These are phyloP conservation scores for Pichia pseudocactophila DNA, from an alignment of 805 yeast genomes.

Conservation along the genomic window DNA sequence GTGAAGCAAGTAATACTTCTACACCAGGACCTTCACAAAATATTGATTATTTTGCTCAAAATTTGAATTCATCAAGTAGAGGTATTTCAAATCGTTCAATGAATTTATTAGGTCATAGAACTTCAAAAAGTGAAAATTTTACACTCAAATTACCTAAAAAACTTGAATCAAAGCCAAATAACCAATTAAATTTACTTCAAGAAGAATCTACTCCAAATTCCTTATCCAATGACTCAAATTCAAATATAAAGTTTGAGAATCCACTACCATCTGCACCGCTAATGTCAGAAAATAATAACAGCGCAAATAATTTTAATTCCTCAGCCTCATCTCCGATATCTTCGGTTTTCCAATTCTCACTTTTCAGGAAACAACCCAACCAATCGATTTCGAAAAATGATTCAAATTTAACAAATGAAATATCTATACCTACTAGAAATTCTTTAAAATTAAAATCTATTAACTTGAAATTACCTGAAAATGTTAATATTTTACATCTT, in stretches of 20 bases:
- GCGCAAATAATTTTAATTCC: neutral
- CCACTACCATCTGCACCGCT: constrained; percentile 5
- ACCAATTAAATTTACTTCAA: constrained; percentile 4
- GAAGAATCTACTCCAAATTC: constrained; percentile 1
- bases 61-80: neutral
- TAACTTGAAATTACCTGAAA: constrained; percentile 17
- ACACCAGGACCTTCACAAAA: neutral
- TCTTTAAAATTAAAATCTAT: constrained; percentile 16
- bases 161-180: neutral
- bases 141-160: constrained; percentile 3
- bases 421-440: constrained; percentile 13
- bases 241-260: neutral
- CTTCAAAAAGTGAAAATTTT: constrained; percentile 11
- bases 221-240: neutral
- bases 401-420: constrained; percentile 8
- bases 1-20: neutral
- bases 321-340: constrained; percentile 2
- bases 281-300: constrained; percentile 6
- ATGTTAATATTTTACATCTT: constrained; percentile 15
- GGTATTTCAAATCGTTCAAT: constrained; percentile 4
- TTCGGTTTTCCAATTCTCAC: neutral
- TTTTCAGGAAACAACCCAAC: constrained; percentile 1
- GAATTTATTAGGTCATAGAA: constrained; percentile 9
- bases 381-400: constrained; percentile 5
- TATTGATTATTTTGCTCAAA: neutral